phyloP scores from a whole-genome alignment of 106 monocot genomes.

The Dendrobium huoshanense region DNA sequence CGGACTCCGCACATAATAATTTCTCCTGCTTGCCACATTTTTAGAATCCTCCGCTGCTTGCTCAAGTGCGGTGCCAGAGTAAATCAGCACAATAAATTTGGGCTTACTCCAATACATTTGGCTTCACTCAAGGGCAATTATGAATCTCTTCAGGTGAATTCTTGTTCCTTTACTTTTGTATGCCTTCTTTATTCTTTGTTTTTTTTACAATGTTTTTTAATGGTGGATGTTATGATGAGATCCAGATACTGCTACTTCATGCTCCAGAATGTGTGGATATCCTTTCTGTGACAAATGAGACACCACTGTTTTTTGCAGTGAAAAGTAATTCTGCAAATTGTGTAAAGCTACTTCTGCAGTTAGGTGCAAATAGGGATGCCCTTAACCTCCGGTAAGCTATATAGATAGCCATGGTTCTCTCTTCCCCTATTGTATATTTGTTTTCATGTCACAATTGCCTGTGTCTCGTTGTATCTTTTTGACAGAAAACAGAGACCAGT shows the following conservation, averaged over 20 bases:
- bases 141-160: conserved; percentile 24
- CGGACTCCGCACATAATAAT: no score
- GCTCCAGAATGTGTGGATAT: conserved; percentile 26
- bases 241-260: conserved; percentile 29
- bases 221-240: neutral
- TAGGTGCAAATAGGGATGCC: conserved; percentile 24
- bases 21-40: neutral
- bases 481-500: conserved; percentile 27
- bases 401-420: neutral
- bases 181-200: neutral
- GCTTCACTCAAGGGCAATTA: conserved; percentile 30
- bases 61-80: conserved; percentile 25
- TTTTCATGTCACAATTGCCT: neutral
- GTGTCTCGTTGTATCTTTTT: neutral
- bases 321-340: conserved; percentile 20
- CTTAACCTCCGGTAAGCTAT: conserved; percentile 16
- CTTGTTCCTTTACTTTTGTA: neutral
- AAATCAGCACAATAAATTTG: conserved; percentile 22
- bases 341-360: conserved; percentile 24
- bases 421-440: neutral
- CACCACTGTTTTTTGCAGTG: conserved; percentile 31
- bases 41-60: conserved; percentile 20
- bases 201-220: neutral
- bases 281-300: conserved; percentile 22
- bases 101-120: conserved; percentile 23